These are phyloP conservation scores for Fonsecaea multimorphosa DNA, from an alignment of 2,329 filamentous ascomycete species.

Conservation along the genomic window DNA sequence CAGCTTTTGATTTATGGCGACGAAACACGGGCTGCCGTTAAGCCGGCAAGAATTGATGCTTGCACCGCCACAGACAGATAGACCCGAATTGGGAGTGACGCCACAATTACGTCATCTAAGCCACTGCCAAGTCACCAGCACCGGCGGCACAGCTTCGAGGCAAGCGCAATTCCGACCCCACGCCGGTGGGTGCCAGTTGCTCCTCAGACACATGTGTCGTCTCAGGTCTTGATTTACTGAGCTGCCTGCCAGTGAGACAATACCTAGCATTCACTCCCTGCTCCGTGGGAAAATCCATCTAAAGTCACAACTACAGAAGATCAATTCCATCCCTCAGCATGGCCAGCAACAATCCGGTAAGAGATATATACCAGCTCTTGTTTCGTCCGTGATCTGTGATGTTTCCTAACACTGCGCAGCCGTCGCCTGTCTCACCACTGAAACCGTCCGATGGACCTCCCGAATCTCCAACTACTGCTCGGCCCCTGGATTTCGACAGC, in stretches of 20 bases:
- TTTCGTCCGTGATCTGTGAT: too few relatives aligned
- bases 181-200: conserved; percentile 4
- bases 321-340: conserved; percentile 18
- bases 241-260: conserved; percentile 27
- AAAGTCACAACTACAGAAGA: not conserved
- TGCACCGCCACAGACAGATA: conserved; percentile 1
- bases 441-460: conserved; percentile 43
- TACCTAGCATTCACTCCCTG: not conserved
- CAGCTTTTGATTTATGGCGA: too few relatives aligned
- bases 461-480: conserved; percentile 62
- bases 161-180: conserved; percentile 3
- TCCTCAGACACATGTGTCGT: conserved; percentile 25
- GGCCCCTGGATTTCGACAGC: conserved; percentile 64
- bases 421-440: conserved; percentile 39
- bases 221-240: conserved; percentile 22
- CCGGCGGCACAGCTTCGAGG: not conserved
- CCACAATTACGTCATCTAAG: conserved; percentile 6
- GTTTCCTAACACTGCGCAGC: conserved; percentile 25
- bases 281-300: conserved; percentile 1
- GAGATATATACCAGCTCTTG: not conserved
- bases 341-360: conserved; percentile 28
- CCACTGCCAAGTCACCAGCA: conserved; percentile 11
- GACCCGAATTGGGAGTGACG: not conserved
- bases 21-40: not conserved
- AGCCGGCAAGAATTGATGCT: not conserved